A percentile compares a stretch with the other conserved stretches of the same genome.
phyloP scores from a whole-genome alignment of 2,329 filamentous ascomycete genomes.

The Trichoderma citrinoviride region DNA sequence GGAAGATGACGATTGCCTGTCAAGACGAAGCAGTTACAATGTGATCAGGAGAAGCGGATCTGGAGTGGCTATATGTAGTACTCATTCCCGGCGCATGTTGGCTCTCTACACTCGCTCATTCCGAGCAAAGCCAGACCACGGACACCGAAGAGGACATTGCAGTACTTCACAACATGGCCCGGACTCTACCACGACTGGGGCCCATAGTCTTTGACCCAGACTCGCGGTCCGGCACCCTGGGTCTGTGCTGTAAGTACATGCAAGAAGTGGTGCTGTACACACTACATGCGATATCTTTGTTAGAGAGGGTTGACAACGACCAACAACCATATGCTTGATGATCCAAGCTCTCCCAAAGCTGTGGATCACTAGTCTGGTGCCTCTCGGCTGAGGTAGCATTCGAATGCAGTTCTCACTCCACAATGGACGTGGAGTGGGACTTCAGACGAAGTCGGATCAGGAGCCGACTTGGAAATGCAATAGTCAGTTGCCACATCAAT shows the following conservation, averaged over 20 bases:
- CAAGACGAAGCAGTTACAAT: neutral
- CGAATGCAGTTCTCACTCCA: neutral
- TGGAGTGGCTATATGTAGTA: neutral
- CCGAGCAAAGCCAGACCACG: neutral
- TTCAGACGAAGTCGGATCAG: neutral
- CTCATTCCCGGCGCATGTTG: neutral
- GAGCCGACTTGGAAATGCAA: no score
- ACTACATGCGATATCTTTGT: neutral
- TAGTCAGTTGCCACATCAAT: neutral
- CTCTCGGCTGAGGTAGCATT: no score
- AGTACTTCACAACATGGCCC: neutral
- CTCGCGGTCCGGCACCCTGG: neutral
- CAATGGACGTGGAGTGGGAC: neutral
- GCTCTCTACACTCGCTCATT: neutral
- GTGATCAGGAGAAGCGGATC: neutral
- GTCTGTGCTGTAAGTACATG: neutral
- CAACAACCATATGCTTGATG: neutral
- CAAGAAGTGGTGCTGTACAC: no score
- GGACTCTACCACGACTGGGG: neutral
- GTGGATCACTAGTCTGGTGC: neutral
- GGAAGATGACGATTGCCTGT: neutral
- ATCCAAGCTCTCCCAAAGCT: neutral
- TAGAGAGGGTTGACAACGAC: neutral
- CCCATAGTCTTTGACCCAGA: neutral
- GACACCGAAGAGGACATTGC: neutral